These are phyloP conservation scores for Meira miltonrushii DNA, from an alignment of 1,284 basidiomycete genomes.

Conservation along the genomic window DNA sequence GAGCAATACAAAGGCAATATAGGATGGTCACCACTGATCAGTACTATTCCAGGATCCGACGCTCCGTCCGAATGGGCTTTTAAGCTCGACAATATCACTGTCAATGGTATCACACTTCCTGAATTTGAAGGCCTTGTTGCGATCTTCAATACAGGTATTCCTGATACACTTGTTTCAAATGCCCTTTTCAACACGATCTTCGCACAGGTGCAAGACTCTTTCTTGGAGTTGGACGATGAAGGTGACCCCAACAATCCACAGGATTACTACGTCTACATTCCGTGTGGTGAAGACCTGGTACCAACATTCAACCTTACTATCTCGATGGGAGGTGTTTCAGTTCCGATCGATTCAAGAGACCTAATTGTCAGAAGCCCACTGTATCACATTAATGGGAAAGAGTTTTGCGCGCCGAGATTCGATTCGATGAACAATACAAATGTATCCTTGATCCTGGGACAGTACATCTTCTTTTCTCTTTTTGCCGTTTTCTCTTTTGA, in stretches of 20 bases:
- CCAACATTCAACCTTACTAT: background rate
- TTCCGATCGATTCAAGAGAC: background rate
- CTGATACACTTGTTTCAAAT: background rate
- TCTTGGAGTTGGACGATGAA: too few species aligned
- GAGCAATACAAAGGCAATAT: conserved; percentile 53
- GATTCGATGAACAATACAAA: background rate
- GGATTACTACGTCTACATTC: background rate
- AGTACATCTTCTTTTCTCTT: background rate
- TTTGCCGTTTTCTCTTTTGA: background rate
- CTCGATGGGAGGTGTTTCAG: background rate
- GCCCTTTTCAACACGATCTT: conserved; percentile 1
- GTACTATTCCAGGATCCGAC: background rate
- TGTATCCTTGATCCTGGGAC: background rate
- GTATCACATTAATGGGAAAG: too few species aligned
- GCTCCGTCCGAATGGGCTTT: background rate
- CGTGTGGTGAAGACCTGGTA: background rate
- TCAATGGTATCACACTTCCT: background rate
- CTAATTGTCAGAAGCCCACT: background rate
- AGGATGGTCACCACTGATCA: background rate
- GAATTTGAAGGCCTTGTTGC: background rate
- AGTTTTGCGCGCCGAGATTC: too few species aligned
- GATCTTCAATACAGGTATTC: background rate
- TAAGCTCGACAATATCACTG: conserved; percentile 2
- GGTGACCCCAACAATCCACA: too few species aligned
- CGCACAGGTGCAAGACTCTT: background rate